Base-by-base conservation (phyloP, 2,329 filamentous ascomycete genomes). In the Cytospora mali region DNA sequence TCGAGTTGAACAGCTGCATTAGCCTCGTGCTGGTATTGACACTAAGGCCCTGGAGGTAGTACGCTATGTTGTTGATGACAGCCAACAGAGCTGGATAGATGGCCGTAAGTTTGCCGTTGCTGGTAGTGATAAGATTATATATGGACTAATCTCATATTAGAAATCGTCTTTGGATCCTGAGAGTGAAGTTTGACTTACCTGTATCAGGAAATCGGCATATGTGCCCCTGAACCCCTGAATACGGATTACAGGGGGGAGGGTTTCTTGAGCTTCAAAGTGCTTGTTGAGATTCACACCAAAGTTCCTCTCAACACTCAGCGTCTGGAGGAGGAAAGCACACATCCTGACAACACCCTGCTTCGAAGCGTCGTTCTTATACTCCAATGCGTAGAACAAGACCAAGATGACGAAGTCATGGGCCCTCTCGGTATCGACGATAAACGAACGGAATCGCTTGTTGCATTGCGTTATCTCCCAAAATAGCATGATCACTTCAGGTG, bases 391-490 rank as follows among this genome's bases (percentile, higher is more conserved):
- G 77, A 96, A 99, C 4, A 98, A 79, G 48, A 96, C 88, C 23
- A 98, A 80, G 14, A 98, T 86, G 57, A 97, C 84, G 75, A 98
- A 97, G 73, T 99, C 95, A 71, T 97, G 92, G 0, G 91, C 92
- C 59, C 94, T 84, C 72, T 95, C 92, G 0, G 95, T 98, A 70
- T 99, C 95, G 66, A 98, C 94, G 71, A 99, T 95, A 75, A 97
- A 99, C 1, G 93, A 92, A 33, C 95, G 85, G 77, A 99, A 99
- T 64, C 94, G 86, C 77, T 97, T 98, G 77, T 99, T 99, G 82
- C 94, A 97, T 75, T 99, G 95, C 5, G 95, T 87, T 42, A 92
- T 87, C 78, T 99, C 95, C 95, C 95, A 99, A 73, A 98, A 97
- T 2, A 99, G 82, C 84, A 97, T 95, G 61, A 98, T 88, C 79